Evolutionary conservation across 306 rosid genomes (phyloP).

Genomic region (Mimosa bimucronata): DNA sequence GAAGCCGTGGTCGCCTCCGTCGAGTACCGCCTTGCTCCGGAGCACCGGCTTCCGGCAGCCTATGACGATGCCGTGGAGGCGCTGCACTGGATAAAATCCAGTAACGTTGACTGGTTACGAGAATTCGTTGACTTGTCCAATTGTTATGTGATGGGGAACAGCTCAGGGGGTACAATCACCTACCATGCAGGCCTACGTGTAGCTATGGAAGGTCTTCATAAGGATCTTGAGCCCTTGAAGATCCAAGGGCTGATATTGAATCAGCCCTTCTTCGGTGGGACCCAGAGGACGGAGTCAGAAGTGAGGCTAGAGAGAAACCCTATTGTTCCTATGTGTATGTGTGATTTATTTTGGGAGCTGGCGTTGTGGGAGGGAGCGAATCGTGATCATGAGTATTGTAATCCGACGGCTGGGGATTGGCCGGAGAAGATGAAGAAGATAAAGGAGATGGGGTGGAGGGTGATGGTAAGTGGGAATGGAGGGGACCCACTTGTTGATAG

Average conservation of each 20-base stretch:
- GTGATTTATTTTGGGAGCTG: slow-evolving; percentile 46
- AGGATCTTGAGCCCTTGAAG: slow-evolving; percentile 31
- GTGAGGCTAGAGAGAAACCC: slow-evolving; percentile 37
- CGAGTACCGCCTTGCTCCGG: slow-evolving; percentile 59
- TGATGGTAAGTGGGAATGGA: not conserved
- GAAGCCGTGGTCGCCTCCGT: slow-evolving; percentile 45
- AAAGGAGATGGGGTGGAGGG: not conserved
- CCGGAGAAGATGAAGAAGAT: not conserved
- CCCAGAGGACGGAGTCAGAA: slow-evolving; percentile 41
- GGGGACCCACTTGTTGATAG: not conserved
- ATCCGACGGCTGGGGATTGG: slow-evolving; percentile 28
- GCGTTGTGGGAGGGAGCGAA: slow-evolving; percentile 53
- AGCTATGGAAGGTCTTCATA: not conserved
- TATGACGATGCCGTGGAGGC: slow-evolving; percentile 58
- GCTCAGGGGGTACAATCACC: slow-evolving; percentile 56
- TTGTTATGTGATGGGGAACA: slow-evolving; percentile 51
- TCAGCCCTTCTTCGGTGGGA: slow-evolving; percentile 49
- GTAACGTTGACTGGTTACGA: slow-evolving; percentile 45
- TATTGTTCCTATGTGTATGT: not conserved
- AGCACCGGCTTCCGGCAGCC: slow-evolving; percentile 57
- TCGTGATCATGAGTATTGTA: slow-evolving; percentile 7
- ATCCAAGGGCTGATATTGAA: slow-evolving; percentile 49
- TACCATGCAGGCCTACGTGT: slow-evolving; percentile 46
- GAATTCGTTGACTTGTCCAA: slow-evolving; percentile 42
- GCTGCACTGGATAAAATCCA: slow-evolving; percentile 37